phyloP scores from a whole-genome alignment of 495 filamentous ascomycete genomes.

The Extremus antarcticus region DNA sequence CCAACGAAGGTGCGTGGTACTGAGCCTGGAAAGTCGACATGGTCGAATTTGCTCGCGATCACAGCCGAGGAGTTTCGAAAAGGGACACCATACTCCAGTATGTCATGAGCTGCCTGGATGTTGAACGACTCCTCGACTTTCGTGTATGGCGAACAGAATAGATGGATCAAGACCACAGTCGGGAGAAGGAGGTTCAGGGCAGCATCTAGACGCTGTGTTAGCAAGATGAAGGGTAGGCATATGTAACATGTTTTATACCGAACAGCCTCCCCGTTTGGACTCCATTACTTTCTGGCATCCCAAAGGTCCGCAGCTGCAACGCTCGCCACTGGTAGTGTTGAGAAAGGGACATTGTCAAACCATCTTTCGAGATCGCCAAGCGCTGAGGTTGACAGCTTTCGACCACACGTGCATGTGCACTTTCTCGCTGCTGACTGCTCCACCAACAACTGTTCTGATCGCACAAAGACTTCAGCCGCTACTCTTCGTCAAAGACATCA shows the following conservation, averaged over 20 bases:
- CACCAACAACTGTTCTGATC: too few relatives aligned
- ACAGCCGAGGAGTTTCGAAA: conserved; percentile 36
- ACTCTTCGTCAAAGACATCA: too few relatives aligned
- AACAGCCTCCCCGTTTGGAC: background rate
- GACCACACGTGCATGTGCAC: background rate
- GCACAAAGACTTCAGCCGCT: too few relatives aligned
- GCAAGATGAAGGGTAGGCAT: background rate
- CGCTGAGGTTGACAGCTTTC: conserved; percentile 7
- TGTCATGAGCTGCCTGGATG: conserved; percentile 87
- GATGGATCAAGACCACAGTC: conserved; percentile 58
- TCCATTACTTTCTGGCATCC: background rate
- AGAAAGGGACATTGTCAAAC: conserved; percentile 10
- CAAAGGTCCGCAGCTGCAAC: conserved; percentile 5
- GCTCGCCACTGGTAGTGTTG: conserved; percentile 10
- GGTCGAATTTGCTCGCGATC: conserved; percentile 61
- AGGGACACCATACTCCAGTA: conserved; percentile 68
- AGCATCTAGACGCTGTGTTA: conserved; percentile 1
- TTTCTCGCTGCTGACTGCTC: background rate
- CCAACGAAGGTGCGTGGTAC: conserved; percentile 88
- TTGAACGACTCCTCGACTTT: conserved; percentile 99
- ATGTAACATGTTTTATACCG: background rate
- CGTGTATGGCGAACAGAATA: conserved; percentile 75
- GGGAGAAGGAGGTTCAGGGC: conserved; percentile 43
- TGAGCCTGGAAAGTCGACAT: conserved; percentile 80
- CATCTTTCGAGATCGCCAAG: background rate